These are phyloP conservation scores for Fusarium fracticaudum DNA, from an alignment of 2,329 filamentous ascomycete species.

Conservation along the genomic window DNA sequence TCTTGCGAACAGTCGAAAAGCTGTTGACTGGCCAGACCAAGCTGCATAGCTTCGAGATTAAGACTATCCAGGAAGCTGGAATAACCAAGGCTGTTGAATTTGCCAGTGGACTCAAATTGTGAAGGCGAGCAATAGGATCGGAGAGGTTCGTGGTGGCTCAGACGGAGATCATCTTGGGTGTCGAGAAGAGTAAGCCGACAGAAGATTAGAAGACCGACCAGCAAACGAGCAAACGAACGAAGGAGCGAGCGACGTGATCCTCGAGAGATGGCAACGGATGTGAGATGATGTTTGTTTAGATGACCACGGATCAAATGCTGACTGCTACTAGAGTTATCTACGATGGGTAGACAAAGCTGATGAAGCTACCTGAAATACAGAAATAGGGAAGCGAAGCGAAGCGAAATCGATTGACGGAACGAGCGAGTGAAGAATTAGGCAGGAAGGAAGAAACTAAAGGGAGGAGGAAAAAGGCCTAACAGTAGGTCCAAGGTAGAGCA, in stretches of 20 bases:
- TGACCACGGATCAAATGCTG: constrained; percentile 12
- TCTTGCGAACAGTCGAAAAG: constrained; percentile 32
- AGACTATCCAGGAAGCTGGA: constrained; percentile 7
- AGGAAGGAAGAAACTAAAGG: not conserved
- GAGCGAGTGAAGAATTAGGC: constrained; percentile 20
- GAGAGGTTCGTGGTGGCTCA: constrained; percentile 26
- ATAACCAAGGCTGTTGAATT: constrained; percentile 9
- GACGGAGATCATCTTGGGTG: constrained; percentile 38
- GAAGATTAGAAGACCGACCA: constrained; percentile 20
- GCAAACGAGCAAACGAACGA: constrained; percentile 27
- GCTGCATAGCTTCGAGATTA: constrained; percentile 38
- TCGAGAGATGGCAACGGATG: constrained; percentile 14
- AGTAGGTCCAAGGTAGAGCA: constrained; percentile 2
- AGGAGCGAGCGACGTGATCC: constrained; percentile 31
- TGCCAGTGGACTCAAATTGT: constrained; percentile 8
- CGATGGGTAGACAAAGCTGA: constrained; percentile 9
- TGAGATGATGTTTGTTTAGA: constrained; percentile 11
- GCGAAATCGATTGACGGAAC: constrained; percentile 16
- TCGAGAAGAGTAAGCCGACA: constrained; percentile 23
- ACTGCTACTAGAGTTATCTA: constrained; percentile 20
- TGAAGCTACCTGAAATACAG: constrained; percentile 24
- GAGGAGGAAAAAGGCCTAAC: constrained; percentile 15
- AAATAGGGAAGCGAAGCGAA: constrained; percentile 28
- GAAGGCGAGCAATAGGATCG: constrained; percentile 20
- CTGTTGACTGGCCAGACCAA: constrained; percentile 36